Evolutionary conservation across 192 early-diverging fungal species (phyloP).

Genomic region (Blastocladiella britannica): DNA sequence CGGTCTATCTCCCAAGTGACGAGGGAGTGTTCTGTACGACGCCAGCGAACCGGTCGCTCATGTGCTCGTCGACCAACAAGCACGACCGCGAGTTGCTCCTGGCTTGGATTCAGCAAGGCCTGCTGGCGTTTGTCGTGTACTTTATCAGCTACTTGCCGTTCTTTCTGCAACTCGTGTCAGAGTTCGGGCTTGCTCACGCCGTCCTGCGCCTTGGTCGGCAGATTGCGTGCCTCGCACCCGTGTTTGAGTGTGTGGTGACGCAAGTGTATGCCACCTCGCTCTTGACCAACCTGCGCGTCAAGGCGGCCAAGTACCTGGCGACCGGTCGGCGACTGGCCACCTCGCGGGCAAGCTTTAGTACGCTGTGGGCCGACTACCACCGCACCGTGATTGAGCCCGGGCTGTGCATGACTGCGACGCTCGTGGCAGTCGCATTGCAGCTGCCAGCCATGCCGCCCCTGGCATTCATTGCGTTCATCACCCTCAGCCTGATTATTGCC

Average conservation of each 20-base stretch:
- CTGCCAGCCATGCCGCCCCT: conserved; percentile 45
- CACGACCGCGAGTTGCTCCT: conserved; percentile 45
- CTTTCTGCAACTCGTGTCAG: conserved; percentile 63
- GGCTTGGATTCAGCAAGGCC: conserved; percentile 64
- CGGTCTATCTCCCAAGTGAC: conserved; percentile 38
- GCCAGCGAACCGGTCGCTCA: conserved; percentile 8
- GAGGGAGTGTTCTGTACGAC: conserved; percentile 39
- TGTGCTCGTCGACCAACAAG: conserved; percentile 17
- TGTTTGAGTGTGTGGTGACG: conserved; percentile 72
- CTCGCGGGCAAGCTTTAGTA: conserved; percentile 45
- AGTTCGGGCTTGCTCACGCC: conserved; percentile 53
- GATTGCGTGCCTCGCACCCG: conserved; percentile 55
- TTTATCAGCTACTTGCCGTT: conserved; percentile 61
- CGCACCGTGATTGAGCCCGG: conserved; percentile 57
- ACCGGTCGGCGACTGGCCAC: conserved; percentile 74
- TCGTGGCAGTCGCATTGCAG: conserved; percentile 49
- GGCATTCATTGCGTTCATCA: conserved; percentile 65
- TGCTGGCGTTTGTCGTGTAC: conserved; percentile 55
- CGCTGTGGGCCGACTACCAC: conserved; percentile 54
- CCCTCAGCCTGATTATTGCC: conserved; percentile 49
- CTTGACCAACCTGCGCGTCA: conserved; percentile 54
- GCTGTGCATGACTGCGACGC: conserved; percentile 40
- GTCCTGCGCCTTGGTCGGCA: conserved; percentile 53
- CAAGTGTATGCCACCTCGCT: conserved; percentile 66
- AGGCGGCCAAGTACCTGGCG: conserved; percentile 65